Evolutionary conservation across 2,329 filamentous ascomycete genomes (phyloP).

Genomic region (Chaetomium strumarium): DNA sequence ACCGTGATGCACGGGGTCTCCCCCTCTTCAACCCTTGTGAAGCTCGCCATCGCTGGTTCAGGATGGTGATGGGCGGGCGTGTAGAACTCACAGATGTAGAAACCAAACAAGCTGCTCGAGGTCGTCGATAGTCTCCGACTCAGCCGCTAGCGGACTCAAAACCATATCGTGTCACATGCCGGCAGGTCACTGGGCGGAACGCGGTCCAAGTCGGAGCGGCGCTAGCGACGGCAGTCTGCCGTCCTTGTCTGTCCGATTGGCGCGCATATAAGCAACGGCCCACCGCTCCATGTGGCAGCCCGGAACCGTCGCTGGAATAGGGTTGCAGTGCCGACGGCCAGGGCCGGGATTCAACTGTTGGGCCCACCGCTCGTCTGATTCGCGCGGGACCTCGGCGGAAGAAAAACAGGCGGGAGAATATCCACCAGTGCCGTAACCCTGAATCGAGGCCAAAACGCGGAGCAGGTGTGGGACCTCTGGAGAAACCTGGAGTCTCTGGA

Average conservation of each 20-base stretch:
- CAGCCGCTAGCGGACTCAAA: too few relatives aligned
- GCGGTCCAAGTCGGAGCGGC: neutral
- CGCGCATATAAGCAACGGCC: neutral
- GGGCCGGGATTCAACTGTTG: neutral
- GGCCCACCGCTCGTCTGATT: neutral
- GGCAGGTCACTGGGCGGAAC: too few relatives aligned
- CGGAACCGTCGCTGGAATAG: neutral
- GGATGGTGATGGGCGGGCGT: constrained; percentile 18
- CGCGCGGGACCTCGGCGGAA: neutral
- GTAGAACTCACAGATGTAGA: too few relatives aligned
- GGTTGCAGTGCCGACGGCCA: neutral
- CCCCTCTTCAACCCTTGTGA: constrained; percentile 58
- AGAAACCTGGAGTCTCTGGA: neutral
- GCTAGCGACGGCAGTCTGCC: neutral
- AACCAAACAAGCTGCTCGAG: too few relatives aligned
- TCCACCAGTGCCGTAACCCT: constrained; percentile 7
- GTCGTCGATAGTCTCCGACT: too few relatives aligned
- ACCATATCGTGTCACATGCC: neutral
- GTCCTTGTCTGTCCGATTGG: neutral
- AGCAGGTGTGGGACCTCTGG: neutral
- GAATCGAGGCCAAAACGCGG: neutral
- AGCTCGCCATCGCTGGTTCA: constrained; percentile 57
- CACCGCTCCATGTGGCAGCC: neutral
- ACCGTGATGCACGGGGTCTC: constrained; percentile 60
- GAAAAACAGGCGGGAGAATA: neutral